Conservation (phyloP, 2,329 filamentous ascomycete species). For the Talaromyces sp. region DNA sequence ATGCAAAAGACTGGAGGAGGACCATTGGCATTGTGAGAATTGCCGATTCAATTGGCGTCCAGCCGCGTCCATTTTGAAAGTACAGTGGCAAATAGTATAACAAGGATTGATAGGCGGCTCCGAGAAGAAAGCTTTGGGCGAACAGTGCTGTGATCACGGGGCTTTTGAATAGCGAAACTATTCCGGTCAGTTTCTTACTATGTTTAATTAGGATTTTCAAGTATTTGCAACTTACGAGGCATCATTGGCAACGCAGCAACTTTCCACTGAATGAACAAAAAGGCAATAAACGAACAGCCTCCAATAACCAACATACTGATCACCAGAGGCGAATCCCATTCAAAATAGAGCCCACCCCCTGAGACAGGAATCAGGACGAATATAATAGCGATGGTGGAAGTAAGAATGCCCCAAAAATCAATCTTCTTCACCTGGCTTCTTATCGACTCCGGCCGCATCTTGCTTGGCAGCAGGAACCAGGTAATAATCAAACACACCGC, state of each 20-base stretch:
- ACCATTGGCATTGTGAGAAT: conserved; percentile 48
- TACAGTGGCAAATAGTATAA: conserved; percentile 59
- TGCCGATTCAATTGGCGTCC: conserved; percentile 45
- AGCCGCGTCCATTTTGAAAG: conserved; percentile 52
- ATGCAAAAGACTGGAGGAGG: conserved; percentile 35
- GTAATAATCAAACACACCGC: conserved; percentile 42
- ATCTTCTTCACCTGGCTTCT: conserved; percentile 49
- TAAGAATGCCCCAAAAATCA: conserved; percentile 53
- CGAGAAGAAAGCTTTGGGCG: conserved; percentile 54
- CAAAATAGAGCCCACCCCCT: conserved; percentile 53
- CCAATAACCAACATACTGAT: conserved; percentile 55
- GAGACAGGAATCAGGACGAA: conserved; percentile 59
- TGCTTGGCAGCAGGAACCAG: conserved; percentile 48
- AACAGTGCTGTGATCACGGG: conserved; percentile 50
- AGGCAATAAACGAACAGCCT: conserved; percentile 40
- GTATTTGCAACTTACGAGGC: conserved; percentile 39
- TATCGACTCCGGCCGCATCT: conserved; percentile 42
- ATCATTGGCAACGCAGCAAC: conserved; percentile 54
- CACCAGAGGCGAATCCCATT: conserved; percentile 52
- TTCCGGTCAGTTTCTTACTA: background rate
- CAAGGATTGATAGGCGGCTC: conserved; percentile 53
- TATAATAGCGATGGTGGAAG: conserved; percentile 51
- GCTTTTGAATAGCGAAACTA: conserved; percentile 48
- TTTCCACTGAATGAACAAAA: conserved; percentile 52
- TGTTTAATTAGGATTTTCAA: conserved; percentile 6